Evolutionary conservation across 345 rosid genomes (phyloP).

Genomic region (Populus nigra): DNA sequence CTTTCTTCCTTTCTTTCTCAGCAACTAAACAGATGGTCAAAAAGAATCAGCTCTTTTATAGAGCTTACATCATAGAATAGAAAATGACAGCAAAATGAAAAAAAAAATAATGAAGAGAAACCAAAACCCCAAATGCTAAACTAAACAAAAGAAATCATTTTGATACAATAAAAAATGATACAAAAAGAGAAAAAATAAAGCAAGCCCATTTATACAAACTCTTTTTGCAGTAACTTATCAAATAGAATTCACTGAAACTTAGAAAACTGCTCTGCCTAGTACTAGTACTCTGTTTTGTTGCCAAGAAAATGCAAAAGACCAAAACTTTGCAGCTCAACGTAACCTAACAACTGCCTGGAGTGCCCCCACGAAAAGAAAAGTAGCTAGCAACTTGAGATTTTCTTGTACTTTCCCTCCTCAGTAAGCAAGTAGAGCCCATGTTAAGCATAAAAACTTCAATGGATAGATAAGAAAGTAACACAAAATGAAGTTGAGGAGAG

Average conservation of each 20-base stretch:
- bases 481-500: not conserved
- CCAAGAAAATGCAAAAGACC: not conserved
- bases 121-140: not conserved
- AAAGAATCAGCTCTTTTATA: not conserved
- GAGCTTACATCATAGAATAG: not conserved
- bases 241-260: not conserved
- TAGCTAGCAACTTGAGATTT: not conserved
- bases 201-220: not conserved
- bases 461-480: not conserved
- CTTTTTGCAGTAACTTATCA: not conserved
- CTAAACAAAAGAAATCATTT: not conserved
- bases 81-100: not conserved
- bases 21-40: not conserved
- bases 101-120: not conserved
- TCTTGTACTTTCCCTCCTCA: not conserved
- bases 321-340: not conserved
- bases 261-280: not conserved
- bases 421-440: not conserved
- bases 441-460: not conserved
- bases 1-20: too few relatives aligned
- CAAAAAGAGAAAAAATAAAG: not conserved
- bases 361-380: not conserved
- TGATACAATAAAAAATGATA: not conserved
- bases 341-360: not conserved
- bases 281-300: not conserved